phyloP scores from a whole-genome alignment of 192 early-diverging fungal species.

The Diversispora eburnea region DNA sequence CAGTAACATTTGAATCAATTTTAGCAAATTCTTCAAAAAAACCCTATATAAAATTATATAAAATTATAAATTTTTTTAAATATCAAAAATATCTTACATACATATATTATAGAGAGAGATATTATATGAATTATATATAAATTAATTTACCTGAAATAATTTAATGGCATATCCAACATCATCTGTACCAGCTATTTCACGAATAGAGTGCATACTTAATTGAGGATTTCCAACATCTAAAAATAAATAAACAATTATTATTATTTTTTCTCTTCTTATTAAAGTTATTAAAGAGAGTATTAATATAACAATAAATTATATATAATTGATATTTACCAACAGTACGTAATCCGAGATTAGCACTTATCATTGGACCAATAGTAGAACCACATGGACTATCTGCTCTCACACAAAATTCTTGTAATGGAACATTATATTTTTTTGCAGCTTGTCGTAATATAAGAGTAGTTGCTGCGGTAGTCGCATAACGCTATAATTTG shows the following conservation, averaged over 20 bases:
- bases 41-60: not conserved
- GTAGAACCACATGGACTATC: constrained; percentile 94
- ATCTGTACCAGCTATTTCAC: constrained; percentile 84
- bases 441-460: constrained; percentile 76
- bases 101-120: not conserved
- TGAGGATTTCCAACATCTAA: constrained; percentile 93
- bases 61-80: not conserved
- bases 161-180: constrained; percentile 82
- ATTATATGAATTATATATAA: not conserved
- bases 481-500: constrained; percentile 67
- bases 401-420: constrained; percentile 90
- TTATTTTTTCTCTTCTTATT: not conserved
- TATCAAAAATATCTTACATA: not conserved
- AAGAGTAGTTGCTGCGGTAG: constrained; percentile 67
- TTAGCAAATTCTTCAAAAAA: constrained; percentile 12
- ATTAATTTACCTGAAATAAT: constrained; percentile 66
- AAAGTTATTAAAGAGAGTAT: too few species aligned
- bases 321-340: constrained; percentile 57
- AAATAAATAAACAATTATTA: not conserved
- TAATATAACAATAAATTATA: not conserved
- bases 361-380: constrained; percentile 95
- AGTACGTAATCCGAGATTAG: constrained; percentile 91
- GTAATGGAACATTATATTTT: constrained; percentile 74
- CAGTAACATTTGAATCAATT: not conserved
- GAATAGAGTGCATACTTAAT: constrained; percentile 96